A percentile compares a stretch with the other conserved stretches of the same genome.
phyloP scores from a whole-genome alignment of 1,284 basidiomycete genomes.

The Sanghuangporus baumii region DNA sequence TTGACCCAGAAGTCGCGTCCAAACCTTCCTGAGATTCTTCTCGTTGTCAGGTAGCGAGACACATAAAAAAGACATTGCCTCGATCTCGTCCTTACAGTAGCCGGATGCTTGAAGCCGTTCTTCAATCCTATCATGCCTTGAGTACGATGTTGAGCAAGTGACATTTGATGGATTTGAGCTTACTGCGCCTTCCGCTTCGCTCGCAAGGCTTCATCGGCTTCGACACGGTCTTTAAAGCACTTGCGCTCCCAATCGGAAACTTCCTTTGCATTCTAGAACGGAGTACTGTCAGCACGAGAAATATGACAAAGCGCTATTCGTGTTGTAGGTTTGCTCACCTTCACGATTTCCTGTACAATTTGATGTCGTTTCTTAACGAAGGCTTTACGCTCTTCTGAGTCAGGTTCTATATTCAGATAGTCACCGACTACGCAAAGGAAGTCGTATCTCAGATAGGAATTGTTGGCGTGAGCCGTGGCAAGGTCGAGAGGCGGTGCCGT shows the following conservation, averaged over 20 bases:
- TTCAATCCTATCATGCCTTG: neutral
- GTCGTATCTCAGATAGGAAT: neutral
- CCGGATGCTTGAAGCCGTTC: neutral
- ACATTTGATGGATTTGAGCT: neutral
- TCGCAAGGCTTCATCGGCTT: neutral
- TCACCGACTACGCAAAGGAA: neutral
- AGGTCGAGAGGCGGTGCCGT: neutral
- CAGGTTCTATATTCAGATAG: neutral
- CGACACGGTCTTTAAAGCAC: neutral
- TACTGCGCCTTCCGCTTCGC: neutral
- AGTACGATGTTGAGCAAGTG: neutral
- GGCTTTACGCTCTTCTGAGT: neutral
- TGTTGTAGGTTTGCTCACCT: neutral
- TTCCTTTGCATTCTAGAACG: neutral
- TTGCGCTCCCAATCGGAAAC: neutral
- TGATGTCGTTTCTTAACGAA: neutral
- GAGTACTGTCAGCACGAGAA: neutral
- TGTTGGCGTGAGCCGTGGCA: neutral
- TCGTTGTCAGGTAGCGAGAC: neutral
- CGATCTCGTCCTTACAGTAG: neutral
- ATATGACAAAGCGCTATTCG: neutral
- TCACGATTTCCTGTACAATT: neutral
- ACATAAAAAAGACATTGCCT: neutral
- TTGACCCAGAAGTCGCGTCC: neutral
- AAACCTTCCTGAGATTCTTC: neutral